A percentile compares a stretch with the other conserved stretches of the same genome.
These are phyloP conservation scores for Gastroboletus turbinatus DNA, from an alignment of 1,284 basidiomycete genomes.

Conservation along the genomic window DNA sequence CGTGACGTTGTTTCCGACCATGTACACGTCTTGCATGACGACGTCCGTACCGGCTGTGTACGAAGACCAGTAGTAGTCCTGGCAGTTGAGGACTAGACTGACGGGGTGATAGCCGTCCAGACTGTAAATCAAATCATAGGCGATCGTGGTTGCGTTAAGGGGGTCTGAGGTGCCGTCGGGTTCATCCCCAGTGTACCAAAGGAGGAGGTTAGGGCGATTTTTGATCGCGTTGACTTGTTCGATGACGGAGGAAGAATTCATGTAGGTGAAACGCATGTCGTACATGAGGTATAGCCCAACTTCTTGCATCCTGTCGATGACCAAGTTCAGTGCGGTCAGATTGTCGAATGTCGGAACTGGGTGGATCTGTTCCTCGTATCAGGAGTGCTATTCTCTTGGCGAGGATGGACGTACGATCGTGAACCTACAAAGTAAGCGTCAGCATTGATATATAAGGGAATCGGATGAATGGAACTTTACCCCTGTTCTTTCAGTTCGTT, in stretches of 20 bases:
- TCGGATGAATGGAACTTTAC: slow-evolving; percentile 35
- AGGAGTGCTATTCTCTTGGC: not conserved
- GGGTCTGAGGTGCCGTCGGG: slow-evolving; percentile 72
- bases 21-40: slow-evolving; percentile 55
- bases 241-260: slow-evolving; percentile 59
- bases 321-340: slow-evolving; percentile 51
- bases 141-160: slow-evolving; percentile 52
- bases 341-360: slow-evolving; percentile 64
- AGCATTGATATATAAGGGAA: not conserved
- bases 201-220: slow-evolving; percentile 61
- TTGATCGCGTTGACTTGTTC: slow-evolving; percentile 69
- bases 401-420: slow-evolving; percentile 31
- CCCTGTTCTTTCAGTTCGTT: slow-evolving; percentile 61
- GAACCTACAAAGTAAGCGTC: slow-evolving; percentile 24
- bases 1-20: slow-evolving; percentile 68
- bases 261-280: slow-evolving; percentile 69
- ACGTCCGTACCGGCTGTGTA: slow-evolving; percentile 64
- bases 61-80: slow-evolving; percentile 63
- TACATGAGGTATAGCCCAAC: slow-evolving; percentile 75
- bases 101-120: slow-evolving; percentile 76
- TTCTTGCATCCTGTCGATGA: slow-evolving; percentile 69
- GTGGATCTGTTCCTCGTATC: slow-evolving; percentile 47
- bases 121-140: slow-evolving; percentile 65
- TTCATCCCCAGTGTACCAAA: slow-evolving; percentile 80
- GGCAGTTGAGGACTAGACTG: slow-evolving; percentile 72